Conservation (phyloP, 2,329 filamentous ascomycete species). For the Bipolaris oryzae region DNA sequence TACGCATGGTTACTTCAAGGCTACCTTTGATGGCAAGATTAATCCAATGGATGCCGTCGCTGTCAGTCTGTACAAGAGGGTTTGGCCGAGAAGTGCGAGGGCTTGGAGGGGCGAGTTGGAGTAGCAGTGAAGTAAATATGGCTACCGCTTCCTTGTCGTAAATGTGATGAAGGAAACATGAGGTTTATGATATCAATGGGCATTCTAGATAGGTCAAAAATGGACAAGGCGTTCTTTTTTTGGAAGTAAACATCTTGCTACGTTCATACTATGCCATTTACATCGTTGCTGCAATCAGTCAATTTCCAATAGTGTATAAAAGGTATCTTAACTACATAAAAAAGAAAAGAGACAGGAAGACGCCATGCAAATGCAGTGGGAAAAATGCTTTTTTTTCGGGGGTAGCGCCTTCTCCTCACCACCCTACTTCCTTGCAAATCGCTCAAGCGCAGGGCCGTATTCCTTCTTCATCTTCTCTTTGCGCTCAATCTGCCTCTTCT, state of each 20-base stretch:
- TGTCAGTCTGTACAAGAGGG: slow-evolving; percentile 68
- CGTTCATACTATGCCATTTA: not conserved
- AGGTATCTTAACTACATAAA: not conserved
- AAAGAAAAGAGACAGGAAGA: not conserved
- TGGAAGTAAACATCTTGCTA: not conserved
- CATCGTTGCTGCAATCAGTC: not conserved
- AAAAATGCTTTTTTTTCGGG: not conserved
- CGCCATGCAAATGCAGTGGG: not conserved
- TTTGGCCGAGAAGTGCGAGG: slow-evolving; percentile 69
- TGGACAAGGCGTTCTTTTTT: slow-evolving; percentile 14
- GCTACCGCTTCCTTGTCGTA: not conserved
- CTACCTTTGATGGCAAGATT: slow-evolving; percentile 93
- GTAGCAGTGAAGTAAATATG: slow-evolving; percentile 1
- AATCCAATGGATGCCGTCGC: slow-evolving; percentile 95
- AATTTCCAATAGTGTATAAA: not conserved
- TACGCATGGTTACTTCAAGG: slow-evolving; percentile 99
- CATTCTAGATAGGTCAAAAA: slow-evolving; percentile 27
- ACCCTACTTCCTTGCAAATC: slow-evolving; percentile 74
- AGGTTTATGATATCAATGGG: slow-evolving; percentile 24
- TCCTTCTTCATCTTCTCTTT: slow-evolving; percentile 65
- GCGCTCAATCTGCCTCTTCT: slow-evolving; percentile 35
- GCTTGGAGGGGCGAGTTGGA: slow-evolving; percentile 44
- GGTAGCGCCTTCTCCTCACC: no score
- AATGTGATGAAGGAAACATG: not conserved
- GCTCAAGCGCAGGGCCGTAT: slow-evolving; percentile 81